These are phyloP conservation scores for Cotoneaster glaucophyllus DNA, from an alignment of 306 rosid species.

Conservation along the genomic window DNA sequence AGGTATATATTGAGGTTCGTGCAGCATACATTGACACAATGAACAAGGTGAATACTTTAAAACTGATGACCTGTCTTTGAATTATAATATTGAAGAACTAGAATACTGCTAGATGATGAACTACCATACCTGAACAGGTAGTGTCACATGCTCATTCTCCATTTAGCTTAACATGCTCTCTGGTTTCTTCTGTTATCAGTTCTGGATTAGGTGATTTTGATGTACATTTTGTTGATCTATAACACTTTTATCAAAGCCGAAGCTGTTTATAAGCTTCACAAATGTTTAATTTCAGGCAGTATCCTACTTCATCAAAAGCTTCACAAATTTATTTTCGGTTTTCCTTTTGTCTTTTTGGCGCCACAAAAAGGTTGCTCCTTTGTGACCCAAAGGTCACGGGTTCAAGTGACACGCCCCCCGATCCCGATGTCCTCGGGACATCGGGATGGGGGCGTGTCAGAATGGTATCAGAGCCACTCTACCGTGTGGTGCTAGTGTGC, in stretches of 20 bases:
- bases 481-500: too few relatives aligned
- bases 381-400: too few relatives aligned
- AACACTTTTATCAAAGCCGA: background rate
- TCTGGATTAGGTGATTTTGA: background rate
- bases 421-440: too few relatives aligned
- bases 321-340: background rate
- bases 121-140: background rate
- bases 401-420: too few relatives aligned
- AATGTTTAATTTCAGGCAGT: background rate
- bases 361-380: too few relatives aligned
- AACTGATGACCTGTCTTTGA: slow-evolving; percentile 6
- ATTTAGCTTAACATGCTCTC: background rate
- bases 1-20: slow-evolving; percentile 77
- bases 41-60: slow-evolving; percentile 57
- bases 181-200: background rate
- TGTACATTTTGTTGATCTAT: background rate
- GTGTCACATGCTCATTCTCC: background rate
- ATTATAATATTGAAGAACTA: background rate
- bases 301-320: background rate
- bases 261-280: background rate
- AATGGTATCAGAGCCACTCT: too few relatives aligned
- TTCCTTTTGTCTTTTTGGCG: background rate
- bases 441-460: too few relatives aligned
- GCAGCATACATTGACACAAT: slow-evolving; percentile 89
- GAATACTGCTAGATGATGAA: background rate